Percentiles rank a stretch among this genome's conserved stretches.
Conservation (phyloP, 352 stramenopile species). For the Phytophthora capsici region DNA sequence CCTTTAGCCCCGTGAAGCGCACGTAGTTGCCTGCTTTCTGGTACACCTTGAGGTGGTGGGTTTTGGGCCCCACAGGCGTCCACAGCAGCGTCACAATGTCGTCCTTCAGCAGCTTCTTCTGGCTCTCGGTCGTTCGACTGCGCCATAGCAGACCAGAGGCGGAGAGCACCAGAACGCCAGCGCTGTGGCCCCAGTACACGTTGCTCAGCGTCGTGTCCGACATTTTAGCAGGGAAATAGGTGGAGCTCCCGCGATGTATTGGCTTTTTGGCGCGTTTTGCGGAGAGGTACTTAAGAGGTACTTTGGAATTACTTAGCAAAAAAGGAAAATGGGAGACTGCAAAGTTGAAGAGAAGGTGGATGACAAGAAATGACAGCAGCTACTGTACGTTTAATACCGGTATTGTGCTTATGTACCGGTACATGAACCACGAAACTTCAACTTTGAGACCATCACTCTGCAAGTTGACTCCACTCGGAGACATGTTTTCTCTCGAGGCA, state of each 20-base stretch:
- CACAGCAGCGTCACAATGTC: constrained; percentile 89
- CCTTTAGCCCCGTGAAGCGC: constrained; percentile 83
- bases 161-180: constrained; percentile 80
- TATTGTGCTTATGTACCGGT: too few species aligned
- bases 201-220: constrained; percentile 84
- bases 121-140: constrained; percentile 74
- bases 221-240: constrained; percentile 34
- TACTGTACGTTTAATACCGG: too few species aligned
- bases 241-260: constrained; percentile 12
- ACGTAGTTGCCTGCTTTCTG: constrained; percentile 87
- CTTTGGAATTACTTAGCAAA: neutral
- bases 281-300: neutral
- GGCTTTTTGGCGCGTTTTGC: constrained; percentile 3
- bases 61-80: constrained; percentile 81
- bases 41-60: constrained; percentile 87
- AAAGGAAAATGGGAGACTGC: neutral
- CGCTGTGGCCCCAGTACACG: constrained; percentile 89
- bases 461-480: neutral
- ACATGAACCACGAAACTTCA: too few species aligned
- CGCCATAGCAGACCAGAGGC: constrained; percentile 77
- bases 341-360: constrained; percentile 8
- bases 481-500: neutral
- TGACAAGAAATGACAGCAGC: too few species aligned
- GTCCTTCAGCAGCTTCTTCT: constrained; percentile 89
- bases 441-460: too few species aligned